A percentile compares a stretch with the other conserved stretches of the same genome.
These are phyloP conservation scores for Trichomonas tenax DNA, from an alignment of 208 protist genomes.

Conservation along the genomic window DNA sequence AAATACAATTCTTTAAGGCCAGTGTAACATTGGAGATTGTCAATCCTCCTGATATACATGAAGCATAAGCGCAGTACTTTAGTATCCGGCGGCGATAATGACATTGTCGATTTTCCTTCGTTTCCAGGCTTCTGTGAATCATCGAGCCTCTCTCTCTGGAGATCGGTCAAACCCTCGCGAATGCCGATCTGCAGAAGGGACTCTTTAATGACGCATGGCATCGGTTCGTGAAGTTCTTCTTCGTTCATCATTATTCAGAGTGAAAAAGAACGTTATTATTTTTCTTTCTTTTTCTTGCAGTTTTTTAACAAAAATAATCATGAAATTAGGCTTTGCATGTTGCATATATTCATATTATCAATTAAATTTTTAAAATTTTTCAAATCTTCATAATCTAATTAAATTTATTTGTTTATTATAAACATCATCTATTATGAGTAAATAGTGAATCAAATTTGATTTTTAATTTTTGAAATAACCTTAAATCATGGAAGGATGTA, in stretches of 20 bases:
- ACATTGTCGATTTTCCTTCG: not conserved
- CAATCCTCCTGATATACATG: not conserved
- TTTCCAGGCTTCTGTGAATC: not conserved
- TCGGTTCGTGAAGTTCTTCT: not conserved
- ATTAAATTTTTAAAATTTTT: too few species aligned
- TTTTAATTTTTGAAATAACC: too few species aligned
- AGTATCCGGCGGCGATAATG: not conserved
- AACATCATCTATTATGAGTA: too few species aligned
- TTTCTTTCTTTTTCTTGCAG: not conserved
- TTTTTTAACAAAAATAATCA: too few species aligned
- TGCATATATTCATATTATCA: too few species aligned
- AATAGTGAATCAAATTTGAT: too few species aligned
- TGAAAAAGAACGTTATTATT: not conserved
- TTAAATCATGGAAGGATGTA: too few species aligned
- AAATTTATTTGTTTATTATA: too few species aligned
- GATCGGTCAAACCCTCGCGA: not conserved
- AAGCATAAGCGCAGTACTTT: not conserved
- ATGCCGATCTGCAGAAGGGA: not conserved
- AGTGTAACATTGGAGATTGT: slow-evolving; percentile 7
- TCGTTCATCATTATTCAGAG: not conserved
- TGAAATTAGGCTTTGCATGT: too few species aligned
- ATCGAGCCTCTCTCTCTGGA: not conserved
- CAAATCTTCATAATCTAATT: too few species aligned
- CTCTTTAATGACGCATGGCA: not conserved
- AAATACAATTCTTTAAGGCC: not conserved